Base-by-base conservation (phyloP, 805 yeast genomes). In the Metschnikowia drakensbergensis region DNA sequence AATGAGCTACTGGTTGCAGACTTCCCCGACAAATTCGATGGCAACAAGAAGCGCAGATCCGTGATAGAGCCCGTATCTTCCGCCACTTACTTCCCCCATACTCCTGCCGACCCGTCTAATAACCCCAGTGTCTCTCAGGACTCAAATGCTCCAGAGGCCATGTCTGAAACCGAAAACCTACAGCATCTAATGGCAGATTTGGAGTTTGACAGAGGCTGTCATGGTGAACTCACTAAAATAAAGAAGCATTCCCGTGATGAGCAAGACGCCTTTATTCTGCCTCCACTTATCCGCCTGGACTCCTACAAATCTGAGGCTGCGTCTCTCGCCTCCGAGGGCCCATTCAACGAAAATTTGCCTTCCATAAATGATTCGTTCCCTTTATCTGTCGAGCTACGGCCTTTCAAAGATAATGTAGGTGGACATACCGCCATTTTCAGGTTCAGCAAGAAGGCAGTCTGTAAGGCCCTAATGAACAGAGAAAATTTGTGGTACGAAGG, bases 381-480 rank as follows among this genome's bases (percentile, higher is more conserved):
- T 3, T 67, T 89, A 29, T 87, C 96, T 1, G 96, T 91, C 1
- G 97, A 92, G 63, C 69, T 92, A 50, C 81, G 88, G 46, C 98
- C 98, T 1, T 92, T 91, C 68, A 83, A 84, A 48, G 90, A 94
- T 63, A 90, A 88, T 62, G 98, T 94, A 23, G 99, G 99, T 6
- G 99, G 99, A 0, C 99, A 94, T 64, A 92, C 97, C 0, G 97
- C 97, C 1, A 90, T 94, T 32, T 94, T 92, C 70, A 80, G 92
- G 54, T 94, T 94, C 63, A 86, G 96, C 4, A 87, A 83, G 57
- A 75, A 88, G 50, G 98, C 97, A 0, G 96, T 94, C 13, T 94
- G 98, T 66, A 94, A 94, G 66, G 94, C 94, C 0, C 72, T 95
- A 51, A 88, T 90, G 51, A 89, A 88, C 59, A 76, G 96, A 49